Conservation (phyloP, 1,139 yeast species). For the Pichia sp. region DNA sequence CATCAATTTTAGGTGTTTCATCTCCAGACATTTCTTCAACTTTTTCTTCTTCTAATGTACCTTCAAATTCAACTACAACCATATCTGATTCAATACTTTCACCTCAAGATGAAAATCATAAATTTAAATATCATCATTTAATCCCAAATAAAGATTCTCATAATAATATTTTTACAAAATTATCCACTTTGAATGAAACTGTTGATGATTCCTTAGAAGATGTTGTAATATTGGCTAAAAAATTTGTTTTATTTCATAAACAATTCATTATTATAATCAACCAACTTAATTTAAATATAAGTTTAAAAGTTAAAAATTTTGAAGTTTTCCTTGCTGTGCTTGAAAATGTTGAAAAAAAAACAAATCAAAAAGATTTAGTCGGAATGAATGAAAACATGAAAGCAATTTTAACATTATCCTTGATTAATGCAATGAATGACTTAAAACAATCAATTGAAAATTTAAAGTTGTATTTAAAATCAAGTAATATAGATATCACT, state of each 20-base stretch:
- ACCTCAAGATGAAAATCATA: conserved; percentile 4
- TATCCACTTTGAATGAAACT: conserved; percentile 11
- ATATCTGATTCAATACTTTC: background rate
- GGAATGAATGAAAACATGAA: conserved; percentile 6
- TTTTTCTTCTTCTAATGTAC: background rate
- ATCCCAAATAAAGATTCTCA: background rate
- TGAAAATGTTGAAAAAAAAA: conserved; percentile 18
- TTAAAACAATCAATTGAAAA: conserved; percentile 18
- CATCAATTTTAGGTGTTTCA: background rate
- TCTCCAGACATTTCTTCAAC: conserved; percentile 7
- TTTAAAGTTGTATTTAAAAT: conserved; percentile 14
- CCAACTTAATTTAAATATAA: conserved; percentile 8
- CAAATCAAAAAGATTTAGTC: conserved; percentile 10
- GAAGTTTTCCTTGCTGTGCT: conserved; percentile 16
- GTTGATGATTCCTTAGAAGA: conserved; percentile 5
- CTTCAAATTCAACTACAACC: background rate
- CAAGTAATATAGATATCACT: conserved; percentile 8
- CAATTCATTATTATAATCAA: conserved; percentile 15
- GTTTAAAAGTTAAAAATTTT: conserved; percentile 2
- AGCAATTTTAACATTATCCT: conserved; percentile 11
- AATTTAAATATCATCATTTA: conserved; percentile 6
- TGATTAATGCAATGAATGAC: conserved; percentile 20
- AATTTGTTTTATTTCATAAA: conserved; percentile 16
- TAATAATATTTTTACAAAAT: conserved; percentile 1
- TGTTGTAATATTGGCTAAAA: conserved; percentile 15